Evolutionary conservation across 225 moss, liverwort and hornwort species (phyloP).

Genomic region (Neckera pumila): DNA sequence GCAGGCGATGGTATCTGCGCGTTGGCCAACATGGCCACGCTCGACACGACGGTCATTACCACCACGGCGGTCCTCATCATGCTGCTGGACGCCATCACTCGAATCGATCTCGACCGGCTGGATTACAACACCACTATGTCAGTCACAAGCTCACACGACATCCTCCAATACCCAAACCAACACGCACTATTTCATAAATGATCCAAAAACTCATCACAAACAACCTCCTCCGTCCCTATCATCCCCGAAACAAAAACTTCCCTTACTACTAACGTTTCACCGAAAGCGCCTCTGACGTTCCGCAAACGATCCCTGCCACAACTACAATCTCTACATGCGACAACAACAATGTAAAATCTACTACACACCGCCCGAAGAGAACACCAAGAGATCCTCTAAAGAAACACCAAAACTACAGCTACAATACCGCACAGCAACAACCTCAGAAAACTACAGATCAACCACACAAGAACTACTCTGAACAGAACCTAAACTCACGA

Average conservation of each 20-base stretch:
- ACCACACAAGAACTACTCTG: no score
- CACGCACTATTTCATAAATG: not conserved
- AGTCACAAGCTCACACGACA: not conserved
- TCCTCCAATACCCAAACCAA: no score
- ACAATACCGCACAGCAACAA: not conserved
- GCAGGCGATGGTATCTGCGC: slow-evolving; percentile 7
- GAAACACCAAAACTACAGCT: not conserved
- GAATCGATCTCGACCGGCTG: not conserved
- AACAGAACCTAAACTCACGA: not conserved
- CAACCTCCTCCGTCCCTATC: no score
- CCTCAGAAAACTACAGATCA: no score
- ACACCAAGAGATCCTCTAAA: no score
- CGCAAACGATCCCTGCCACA: no score
- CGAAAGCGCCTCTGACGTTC: not conserved
- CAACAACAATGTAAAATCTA: no score
- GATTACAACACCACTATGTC: not conserved
- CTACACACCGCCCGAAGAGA: rapidly evolving
- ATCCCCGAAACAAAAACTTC: no score
- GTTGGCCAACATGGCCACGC: slow-evolving; percentile 2
- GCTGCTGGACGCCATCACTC: slow-evolving; percentile 20
- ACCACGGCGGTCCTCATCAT: slow-evolving; percentile 9
- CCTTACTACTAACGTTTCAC: rapidly evolving
- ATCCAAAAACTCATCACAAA: no score
- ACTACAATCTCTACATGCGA: no score
- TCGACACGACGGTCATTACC: slow-evolving; percentile 8